Base-by-base conservation (phyloP, 1,284 basidiomycete genomes). In the Boletus hoseneyae region DNA sequence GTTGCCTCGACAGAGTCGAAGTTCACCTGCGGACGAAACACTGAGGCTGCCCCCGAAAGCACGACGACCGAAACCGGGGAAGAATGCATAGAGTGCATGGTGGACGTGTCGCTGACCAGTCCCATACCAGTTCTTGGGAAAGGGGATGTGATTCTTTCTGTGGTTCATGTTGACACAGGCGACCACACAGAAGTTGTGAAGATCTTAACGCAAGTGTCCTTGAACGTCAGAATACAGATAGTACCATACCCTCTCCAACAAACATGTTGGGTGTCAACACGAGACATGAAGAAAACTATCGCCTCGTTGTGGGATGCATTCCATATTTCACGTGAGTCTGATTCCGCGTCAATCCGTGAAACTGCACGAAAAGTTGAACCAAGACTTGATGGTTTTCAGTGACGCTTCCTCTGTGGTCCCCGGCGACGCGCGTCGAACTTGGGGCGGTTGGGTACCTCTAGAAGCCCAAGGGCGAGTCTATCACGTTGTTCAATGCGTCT, bases 401-500 rank as follows among this genome's bases (percentile, higher is more conserved):
- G 54, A 82, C 75, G 0, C 68, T 88, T 7, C 83, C 87, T 1
- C 66, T 90, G 2, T 91, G 87, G 88, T 73, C 74, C 2, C 89
- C n/a, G n/a, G n/a, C 89, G 1, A 66, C 73, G 1, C 70, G 59
- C 2, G 75, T 90, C 2, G 62, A 71, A 13, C 64, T 90, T 1
- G 89, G 88, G 6, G 79, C 83, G 1, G 80, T 92, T 2, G 89
- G 88, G 5, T 90, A 85, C 61, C 69, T 88, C 25, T 72, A 71
- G 18, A 85, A 80, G 53, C 77, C 82, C 0, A 66, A 65, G 12
- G 88, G 88, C 1, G 62, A 67, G 25, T 92, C 91, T 57, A 67
- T 87, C 27, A 83, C 81, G 15, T 71, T 90, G 2, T 83, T 89
- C 68, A 87, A 87, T 62, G 76, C 83, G 0, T 23, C 11, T 47